Conservation (phyloP, 2,329 filamentous ascomycete species). For the Lachnellula arida region DNA sequence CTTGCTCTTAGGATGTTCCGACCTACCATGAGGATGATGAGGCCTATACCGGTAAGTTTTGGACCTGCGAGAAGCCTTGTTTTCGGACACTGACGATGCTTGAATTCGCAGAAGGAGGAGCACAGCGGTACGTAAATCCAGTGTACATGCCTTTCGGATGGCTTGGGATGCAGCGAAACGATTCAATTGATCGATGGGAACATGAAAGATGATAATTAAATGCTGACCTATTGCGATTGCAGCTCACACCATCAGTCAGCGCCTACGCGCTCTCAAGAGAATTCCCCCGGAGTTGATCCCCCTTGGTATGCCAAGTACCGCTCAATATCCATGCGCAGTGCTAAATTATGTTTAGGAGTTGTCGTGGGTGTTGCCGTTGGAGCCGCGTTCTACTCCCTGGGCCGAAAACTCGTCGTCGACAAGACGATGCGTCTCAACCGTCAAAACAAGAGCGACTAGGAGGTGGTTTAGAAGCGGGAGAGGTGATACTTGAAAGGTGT, state of each 20-base stretch:
- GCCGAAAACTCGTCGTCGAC: constrained; percentile 79
- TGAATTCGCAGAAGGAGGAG: constrained; percentile 53
- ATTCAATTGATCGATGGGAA: constrained; percentile 10
- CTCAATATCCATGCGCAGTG: constrained; percentile 5
- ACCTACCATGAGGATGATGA: constrained; percentile 62
- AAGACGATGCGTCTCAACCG: constrained; percentile 86
- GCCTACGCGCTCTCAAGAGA: constrained; percentile 81
- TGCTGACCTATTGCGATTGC: constrained; percentile 23
- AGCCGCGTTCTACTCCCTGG: constrained; percentile 77
- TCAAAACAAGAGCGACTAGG: constrained; percentile 43
- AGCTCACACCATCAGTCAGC: constrained; percentile 98
- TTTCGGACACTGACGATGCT: constrained; percentile 28
- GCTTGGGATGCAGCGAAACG: constrained; percentile 5
- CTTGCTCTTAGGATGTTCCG: constrained; percentile 62
- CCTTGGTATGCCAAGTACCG: constrained; percentile 63
- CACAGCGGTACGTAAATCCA: constrained; percentile 55
- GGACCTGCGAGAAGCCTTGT: constrained; percentile 6
- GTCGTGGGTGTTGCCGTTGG: constrained; percentile 81
- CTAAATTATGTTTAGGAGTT: constrained; percentile 48
- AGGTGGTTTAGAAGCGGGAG: constrained; percentile 10
- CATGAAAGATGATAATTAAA: background rate
- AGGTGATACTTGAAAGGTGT: background rate
- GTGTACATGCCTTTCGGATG: constrained; percentile 1
- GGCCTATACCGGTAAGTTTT: constrained; percentile 66
- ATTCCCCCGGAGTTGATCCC: constrained; percentile 93